Evolutionary conservation across 2,329 filamentous ascomycete genomes (phyloP).

Genomic region (Aureobasidium sp.): DNA sequence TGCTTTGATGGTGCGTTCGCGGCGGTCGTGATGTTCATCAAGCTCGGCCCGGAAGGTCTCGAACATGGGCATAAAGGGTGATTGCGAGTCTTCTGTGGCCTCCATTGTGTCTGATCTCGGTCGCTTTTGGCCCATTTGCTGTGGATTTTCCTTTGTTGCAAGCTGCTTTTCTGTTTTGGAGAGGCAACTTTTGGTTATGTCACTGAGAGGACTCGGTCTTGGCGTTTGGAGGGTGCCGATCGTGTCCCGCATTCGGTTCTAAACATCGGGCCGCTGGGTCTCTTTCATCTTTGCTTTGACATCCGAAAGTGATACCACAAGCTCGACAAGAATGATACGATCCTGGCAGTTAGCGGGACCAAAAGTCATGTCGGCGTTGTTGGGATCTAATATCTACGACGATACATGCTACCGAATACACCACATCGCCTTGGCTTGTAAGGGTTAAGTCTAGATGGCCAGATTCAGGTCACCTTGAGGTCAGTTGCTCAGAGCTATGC

Average conservation of each 20-base stretch:
- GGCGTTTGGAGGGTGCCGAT: background rate
- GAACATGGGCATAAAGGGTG: slow-evolving; percentile 63
- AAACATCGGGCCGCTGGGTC: background rate
- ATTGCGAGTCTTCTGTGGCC: slow-evolving; percentile 20
- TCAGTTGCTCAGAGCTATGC: background rate
- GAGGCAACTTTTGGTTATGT: slow-evolving; percentile 7
- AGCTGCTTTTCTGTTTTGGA: background rate
- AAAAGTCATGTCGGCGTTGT: background rate
- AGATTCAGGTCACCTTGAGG: no score
- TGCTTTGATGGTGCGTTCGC: slow-evolving; percentile 83
- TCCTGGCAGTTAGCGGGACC: no score
- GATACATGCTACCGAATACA: no score
- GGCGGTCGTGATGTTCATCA: slow-evolving; percentile 88
- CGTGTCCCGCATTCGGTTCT: background rate
- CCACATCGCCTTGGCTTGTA: no score
- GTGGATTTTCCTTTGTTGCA: background rate
- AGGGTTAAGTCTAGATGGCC: background rate
- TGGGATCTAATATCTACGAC: no score
- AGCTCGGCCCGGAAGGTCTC: slow-evolving; percentile 78
- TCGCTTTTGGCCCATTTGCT: slow-evolving; percentile 20
- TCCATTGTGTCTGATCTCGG: slow-evolving; percentile 19
- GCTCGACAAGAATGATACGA: no score
- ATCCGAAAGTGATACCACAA: no score
- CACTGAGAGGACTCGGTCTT: background rate
- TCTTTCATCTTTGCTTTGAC: background rate